These are phyloP conservation scores for Globisporangium recalcitrans DNA, from an alignment of 352 stramenopile species.

Conservation along the genomic window DNA sequence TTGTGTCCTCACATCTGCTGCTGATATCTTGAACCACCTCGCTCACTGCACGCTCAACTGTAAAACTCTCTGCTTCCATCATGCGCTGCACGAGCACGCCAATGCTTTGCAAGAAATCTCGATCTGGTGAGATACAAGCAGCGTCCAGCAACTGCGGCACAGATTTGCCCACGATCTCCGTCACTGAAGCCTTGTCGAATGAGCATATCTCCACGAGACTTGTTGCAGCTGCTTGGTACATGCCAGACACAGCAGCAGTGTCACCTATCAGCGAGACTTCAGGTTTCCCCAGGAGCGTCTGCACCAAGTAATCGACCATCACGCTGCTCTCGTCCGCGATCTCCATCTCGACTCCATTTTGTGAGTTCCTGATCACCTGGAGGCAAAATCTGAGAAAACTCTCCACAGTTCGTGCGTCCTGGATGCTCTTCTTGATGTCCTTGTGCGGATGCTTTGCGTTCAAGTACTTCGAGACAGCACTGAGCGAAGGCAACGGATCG, in stretches of 20 bases:
- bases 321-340: slow-evolving; percentile 21
- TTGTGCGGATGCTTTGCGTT: slow-evolving; percentile 20
- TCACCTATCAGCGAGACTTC: background rate
- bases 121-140: slow-evolving; percentile 22
- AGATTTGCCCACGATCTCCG: slow-evolving; percentile 18
- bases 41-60: slow-evolving; percentile 16
- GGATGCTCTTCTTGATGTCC: slow-evolving; percentile 40
- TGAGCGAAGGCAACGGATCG: slow-evolving; percentile 34
- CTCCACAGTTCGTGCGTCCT: slow-evolving; percentile 28
- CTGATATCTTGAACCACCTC: slow-evolving; percentile 21
- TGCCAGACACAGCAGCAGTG: background rate
- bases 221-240: slow-evolving; percentile 35
- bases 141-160: slow-evolving; percentile 23
- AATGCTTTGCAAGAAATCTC: slow-evolving; percentile 34
- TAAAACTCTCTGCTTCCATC: slow-evolving; percentile 20
- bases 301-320: slow-evolving; percentile 45
- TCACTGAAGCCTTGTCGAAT: slow-evolving; percentile 27
- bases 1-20: slow-evolving; percentile 17
- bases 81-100: slow-evolving; percentile 24
- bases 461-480: slow-evolving; percentile 26
- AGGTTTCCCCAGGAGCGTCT: slow-evolving; percentile 31
- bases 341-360: slow-evolving; percentile 14
- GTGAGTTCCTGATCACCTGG: slow-evolving; percentile 29
- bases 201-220: slow-evolving; percentile 31
- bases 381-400: slow-evolving; percentile 56